Evolutionary conservation across 2,329 filamentous ascomycete species (phyloP).

Genomic region (Aspergillus spinulosporus): DNA sequence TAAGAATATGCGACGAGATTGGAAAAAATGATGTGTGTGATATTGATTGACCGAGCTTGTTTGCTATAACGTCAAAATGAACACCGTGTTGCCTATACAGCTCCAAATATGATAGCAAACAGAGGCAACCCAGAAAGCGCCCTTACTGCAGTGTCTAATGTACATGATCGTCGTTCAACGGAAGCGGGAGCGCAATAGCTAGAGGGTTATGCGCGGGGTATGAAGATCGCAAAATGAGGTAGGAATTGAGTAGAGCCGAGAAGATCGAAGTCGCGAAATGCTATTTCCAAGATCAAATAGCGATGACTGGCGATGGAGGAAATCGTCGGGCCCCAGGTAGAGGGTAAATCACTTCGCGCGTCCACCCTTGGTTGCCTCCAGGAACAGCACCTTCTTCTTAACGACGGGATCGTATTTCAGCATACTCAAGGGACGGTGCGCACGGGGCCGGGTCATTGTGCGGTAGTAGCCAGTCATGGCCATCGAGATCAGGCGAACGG

Average conservation of each 20-base stretch:
- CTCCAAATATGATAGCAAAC: constrained; percentile 10
- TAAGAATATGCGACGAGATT: not conserved
- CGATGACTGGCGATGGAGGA: not conserved
- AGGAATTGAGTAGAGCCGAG: not conserved
- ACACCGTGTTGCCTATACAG: constrained; percentile 24
- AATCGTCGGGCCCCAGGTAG: not conserved
- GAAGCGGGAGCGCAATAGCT: constrained; percentile 5
- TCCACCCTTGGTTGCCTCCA: constrained; percentile 82
- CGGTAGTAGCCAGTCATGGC: constrained; percentile 98
- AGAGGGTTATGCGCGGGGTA: not conserved
- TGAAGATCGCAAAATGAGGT: not conserved
- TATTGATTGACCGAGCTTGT: constrained; percentile 28
- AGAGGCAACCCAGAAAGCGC: constrained; percentile 3
- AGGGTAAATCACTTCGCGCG: constrained; percentile 45
- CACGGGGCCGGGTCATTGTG: constrained; percentile 79
- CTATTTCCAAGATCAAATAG: not conserved
- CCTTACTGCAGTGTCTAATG: constrained; percentile 24
- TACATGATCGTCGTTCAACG: constrained; percentile 25
- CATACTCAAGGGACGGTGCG: constrained; percentile 85
- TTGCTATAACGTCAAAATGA: constrained; percentile 30
- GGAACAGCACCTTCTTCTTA: constrained; percentile 90
- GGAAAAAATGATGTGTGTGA: constrained; percentile 8
- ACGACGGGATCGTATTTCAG: constrained; percentile 99
- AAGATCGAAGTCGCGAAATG: not conserved
- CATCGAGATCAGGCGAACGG: constrained; percentile 95